Evolutionary conservation across 2,329 filamentous ascomycete genomes (phyloP).

Genomic region (Paramyrothecium sp.): DNA sequence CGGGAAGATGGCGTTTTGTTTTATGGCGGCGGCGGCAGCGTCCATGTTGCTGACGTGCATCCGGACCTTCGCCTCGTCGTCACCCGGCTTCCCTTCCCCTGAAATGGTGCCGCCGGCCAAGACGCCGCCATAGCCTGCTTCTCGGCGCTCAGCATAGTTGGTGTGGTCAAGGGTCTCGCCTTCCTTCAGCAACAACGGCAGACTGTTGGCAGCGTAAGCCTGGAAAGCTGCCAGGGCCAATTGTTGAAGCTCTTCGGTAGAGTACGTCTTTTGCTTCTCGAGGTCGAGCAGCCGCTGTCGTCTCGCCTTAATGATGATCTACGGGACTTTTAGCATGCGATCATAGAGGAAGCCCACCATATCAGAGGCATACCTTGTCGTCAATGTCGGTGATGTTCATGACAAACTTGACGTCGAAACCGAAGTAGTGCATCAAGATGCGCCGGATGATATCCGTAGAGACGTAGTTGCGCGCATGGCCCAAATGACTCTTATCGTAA

Average conservation of each 20-base stretch:
- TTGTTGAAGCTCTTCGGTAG: constrained; percentile 42
- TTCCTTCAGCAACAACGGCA: constrained; percentile 49
- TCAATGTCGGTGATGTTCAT: constrained; percentile 92
- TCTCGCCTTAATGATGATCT: constrained; percentile 64
- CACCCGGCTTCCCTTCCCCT: constrained; percentile 62
- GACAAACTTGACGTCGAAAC: constrained; percentile 79
- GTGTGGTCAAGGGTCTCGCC: constrained; percentile 42
- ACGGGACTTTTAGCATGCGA: constrained; percentile 14
- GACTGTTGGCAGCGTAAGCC: constrained; percentile 53
- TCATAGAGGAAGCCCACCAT: neutral
- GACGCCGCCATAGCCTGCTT: constrained; percentile 52
- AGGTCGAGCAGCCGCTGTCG: constrained; percentile 80
- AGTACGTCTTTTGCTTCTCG: constrained; percentile 67
- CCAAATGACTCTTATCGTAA: constrained; percentile 78
- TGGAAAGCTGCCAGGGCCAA: constrained; percentile 53
- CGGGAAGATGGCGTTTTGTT: constrained; percentile 48
- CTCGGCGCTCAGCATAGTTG: constrained; percentile 49
- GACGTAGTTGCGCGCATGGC: constrained; percentile 88
- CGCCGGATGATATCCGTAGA: constrained; percentile 85
- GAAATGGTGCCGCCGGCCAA: constrained; percentile 54
- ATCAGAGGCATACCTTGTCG: constrained; percentile 55
- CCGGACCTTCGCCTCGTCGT: constrained; percentile 83
- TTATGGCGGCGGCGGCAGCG: constrained; percentile 48
- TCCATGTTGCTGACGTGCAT: constrained; percentile 76
- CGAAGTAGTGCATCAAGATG: constrained; percentile 80